These are phyloP conservation scores for Trichoderma lentiforme DNA, from an alignment of 2,329 filamentous ascomycete species.

Conservation along the genomic window DNA sequence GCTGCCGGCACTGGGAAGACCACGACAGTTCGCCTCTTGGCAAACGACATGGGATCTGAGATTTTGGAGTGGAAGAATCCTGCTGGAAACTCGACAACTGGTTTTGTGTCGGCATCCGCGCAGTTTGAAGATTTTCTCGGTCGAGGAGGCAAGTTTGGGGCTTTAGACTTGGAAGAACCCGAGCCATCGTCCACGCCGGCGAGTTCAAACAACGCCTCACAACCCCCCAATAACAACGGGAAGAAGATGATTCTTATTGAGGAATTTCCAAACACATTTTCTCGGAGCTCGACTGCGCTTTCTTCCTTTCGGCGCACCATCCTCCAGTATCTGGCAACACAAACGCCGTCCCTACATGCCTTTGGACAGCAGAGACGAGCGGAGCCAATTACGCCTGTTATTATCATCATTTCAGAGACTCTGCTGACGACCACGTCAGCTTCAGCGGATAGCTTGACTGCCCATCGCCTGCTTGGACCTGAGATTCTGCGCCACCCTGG, in stretches of 20 bases:
- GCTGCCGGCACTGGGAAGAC: slow-evolving; percentile 92
- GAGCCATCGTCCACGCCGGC: slow-evolving; percentile 28
- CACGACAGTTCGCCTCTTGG: slow-evolving; percentile 74
- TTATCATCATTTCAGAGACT: slow-evolving; percentile 91
- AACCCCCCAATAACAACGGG: slow-evolving; percentile 20
- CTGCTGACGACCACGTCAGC: slow-evolving; percentile 80
- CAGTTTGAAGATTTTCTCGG: slow-evolving; percentile 93
- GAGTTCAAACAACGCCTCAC: slow-evolving; percentile 21
- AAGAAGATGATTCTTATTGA: slow-evolving; percentile 69
- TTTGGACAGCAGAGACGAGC: slow-evolving; percentile 41
- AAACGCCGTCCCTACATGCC: slow-evolving; percentile 54
- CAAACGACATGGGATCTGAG: slow-evolving; percentile 71
- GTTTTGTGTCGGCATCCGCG: slow-evolving; percentile 66
- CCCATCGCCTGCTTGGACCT: slow-evolving; percentile 81
- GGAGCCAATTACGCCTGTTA: slow-evolving; percentile 64
- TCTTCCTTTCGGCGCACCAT: slow-evolving; percentile 72
- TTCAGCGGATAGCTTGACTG: slow-evolving; percentile 86
- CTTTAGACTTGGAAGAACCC: slow-evolving; percentile 51
- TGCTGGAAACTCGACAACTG: slow-evolving; percentile 54
- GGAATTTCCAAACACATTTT: slow-evolving; percentile 77
- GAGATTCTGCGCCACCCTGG: slow-evolving; percentile 80
- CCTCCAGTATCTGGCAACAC: slow-evolving; percentile 68
- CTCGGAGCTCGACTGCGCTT: slow-evolving; percentile 60
- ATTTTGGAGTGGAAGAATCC: slow-evolving; percentile 92
- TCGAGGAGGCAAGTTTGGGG: slow-evolving; percentile 74